Evolutionary conservation across 371 early-diverging fungal genomes (phyloP).

Genomic region (Nematocida displodere): DNA sequence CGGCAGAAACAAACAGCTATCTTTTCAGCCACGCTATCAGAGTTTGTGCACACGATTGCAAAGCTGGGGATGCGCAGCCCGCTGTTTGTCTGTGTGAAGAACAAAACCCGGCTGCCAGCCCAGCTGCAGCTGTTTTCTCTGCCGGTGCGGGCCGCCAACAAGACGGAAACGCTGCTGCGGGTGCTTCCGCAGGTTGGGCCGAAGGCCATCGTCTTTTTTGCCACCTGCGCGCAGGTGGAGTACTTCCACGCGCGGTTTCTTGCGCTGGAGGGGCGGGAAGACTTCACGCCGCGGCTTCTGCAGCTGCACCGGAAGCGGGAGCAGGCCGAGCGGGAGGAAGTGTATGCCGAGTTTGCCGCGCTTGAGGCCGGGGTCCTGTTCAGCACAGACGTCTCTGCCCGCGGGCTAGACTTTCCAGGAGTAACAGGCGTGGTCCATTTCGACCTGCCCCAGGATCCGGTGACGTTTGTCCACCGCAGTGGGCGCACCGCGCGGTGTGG

Average conservation of each 20-base stretch:
- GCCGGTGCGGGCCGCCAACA: background rate
- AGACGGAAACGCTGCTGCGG: background rate
- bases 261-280: conserved; percentile 1
- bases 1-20: conserved; percentile 28
- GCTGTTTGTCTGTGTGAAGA: conserved; percentile 31
- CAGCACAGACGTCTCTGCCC: conserved; percentile 62
- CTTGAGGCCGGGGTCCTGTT: conserved; percentile 46
- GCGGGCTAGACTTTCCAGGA: conserved; percentile 63
- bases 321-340: conserved; percentile 56
- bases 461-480: conserved; percentile 88
- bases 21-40: conserved; percentile 40
- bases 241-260: conserved; percentile 66
- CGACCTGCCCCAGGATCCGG: conserved; percentile 70
- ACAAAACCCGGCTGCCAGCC: conserved; percentile 12
- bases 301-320: conserved; percentile 61
- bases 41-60: conserved; percentile 17
- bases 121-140: background rate
- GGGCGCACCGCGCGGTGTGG: conserved; percentile 90
- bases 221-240: conserved; percentile 62
- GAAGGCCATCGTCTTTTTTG: conserved; percentile 49
- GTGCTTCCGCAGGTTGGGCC: background rate
- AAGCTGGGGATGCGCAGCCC: conserved; percentile 44
- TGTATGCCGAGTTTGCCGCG: conserved; percentile 51
- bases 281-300: background rate
- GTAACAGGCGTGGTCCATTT: conserved; percentile 58